These are phyloP conservation scores for Rhynchosporium agropyri DNA, from an alignment of 2,329 filamentous ascomycete species.

Conservation along the genomic window DNA sequence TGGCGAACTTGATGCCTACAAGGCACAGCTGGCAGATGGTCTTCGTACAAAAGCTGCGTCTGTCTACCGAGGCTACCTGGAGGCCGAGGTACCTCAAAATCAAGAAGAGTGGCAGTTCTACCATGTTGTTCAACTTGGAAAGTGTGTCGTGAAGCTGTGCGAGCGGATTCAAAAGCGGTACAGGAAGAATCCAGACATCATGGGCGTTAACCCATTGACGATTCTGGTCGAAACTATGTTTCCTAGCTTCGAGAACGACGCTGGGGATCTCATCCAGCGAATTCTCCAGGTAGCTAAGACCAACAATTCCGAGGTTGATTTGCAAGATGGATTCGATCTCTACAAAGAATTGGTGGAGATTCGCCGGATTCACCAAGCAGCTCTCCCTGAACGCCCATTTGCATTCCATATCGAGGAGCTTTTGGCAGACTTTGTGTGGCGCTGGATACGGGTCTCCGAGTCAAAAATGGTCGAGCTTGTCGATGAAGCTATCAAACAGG, in stretches of 20 bases:
- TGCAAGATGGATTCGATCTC: slow-evolving; percentile 91
- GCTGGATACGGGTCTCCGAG: slow-evolving; percentile 86
- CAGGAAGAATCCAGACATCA: slow-evolving; percentile 80
- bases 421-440: slow-evolving; percentile 91
- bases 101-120: slow-evolving; percentile 87
- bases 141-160: slow-evolving; percentile 80
- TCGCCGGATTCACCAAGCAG: slow-evolving; percentile 75
- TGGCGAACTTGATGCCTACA: slow-evolving; percentile 73
- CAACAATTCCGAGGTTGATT: slow-evolving; percentile 73
- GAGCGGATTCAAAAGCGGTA: slow-evolving; percentile 93
- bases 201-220: slow-evolving; percentile 68
- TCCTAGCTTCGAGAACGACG: slow-evolving; percentile 88
- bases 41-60: slow-evolving; percentile 73
- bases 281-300: slow-evolving; percentile 75
- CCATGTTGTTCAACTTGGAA: slow-evolving; percentile 86
- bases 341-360: slow-evolving; percentile 89
- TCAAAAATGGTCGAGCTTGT: slow-evolving; percentile 80
- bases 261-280: slow-evolving; percentile 77
- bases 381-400: slow-evolving; percentile 74
- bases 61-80: slow-evolving; percentile 79
- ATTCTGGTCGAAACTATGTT: slow-evolving; percentile 83
- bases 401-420: slow-evolving; percentile 85
- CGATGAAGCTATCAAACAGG: slow-evolving; percentile 87
- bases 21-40: slow-evolving; percentile 70
- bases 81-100: slow-evolving; percentile 76